Evolutionary conservation across 768 basidiomycete species (phyloP), one percentile per base, ranked within the genome.

Genomic region (Boletus patriciae): DNA sequence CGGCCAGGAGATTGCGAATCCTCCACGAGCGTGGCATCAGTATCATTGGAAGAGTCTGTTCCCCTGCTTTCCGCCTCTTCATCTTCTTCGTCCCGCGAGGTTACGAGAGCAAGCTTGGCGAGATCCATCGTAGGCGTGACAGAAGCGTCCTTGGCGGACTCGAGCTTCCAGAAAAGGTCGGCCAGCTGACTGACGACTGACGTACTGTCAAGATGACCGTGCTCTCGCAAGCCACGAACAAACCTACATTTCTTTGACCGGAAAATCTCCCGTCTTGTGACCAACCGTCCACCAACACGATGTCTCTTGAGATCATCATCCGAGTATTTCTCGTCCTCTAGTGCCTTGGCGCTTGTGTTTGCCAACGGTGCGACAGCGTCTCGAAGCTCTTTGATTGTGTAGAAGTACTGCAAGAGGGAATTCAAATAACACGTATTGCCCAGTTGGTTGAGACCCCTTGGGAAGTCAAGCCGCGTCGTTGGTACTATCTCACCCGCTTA

Each of bases 391-490:
- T 84, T 89, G 72, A 97, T 93, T n/a, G 94, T 96, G 70, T 94
- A 96, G 70, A 97, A 95, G 70, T 96, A 97, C 88, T 96, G 68
- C 42, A 65, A 54, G 34, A 90, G 76, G 37, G 88, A 93, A 66
- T 92, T 94, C 46, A 91, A 76, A 65, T 92, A 93, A 65, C 92
- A 93, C 0, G 92, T 94, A 63, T 93, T 94, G 48, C 92, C 91
- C 21, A 92, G 80, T 66, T 95, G 93, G 66, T 94, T 89, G 29
- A 95, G 79, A 6, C 93, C 94, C 54, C 92, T 82, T 27, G 93
- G 93, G 66, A 89, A 78, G 58, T 92, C 91, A 4, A 78, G 78
- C 44, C 80, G 79, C 3, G 75, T 82, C 36, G 79, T 75, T 7
- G 74, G 68, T 23, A 75, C 65, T n/a, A 81, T 72, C 46, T 88